Conservation (phyloP, 2,329 filamentous ascomycete genomes). For the Fusarium kyushuense region DNA sequence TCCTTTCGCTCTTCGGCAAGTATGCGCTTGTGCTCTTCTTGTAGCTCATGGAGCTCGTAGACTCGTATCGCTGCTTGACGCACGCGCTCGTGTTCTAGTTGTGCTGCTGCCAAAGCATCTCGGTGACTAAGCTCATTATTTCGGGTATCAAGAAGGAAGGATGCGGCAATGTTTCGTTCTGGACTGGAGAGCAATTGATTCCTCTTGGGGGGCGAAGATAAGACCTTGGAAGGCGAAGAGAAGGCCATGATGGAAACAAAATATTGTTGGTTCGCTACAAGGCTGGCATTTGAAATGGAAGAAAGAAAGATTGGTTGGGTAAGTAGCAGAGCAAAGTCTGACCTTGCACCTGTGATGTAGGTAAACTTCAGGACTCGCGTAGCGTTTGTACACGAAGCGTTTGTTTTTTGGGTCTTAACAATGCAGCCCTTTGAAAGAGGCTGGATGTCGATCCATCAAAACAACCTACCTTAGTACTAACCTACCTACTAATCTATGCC, state of each 20-base stretch:
- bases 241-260: slow-evolving; percentile 55
- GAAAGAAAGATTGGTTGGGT: not conserved
- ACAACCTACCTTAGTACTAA: no score
- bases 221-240: slow-evolving; percentile 54
- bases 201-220: slow-evolving; percentile 57
- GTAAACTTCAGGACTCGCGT: slow-evolving; percentile 12
- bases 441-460: slow-evolving; percentile 40
- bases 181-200: slow-evolving; percentile 58
- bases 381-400: slow-evolving; percentile 22
- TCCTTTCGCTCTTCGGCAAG: slow-evolving; percentile 60
- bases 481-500: no score
- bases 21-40: slow-evolving; percentile 59
- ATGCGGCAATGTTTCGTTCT: slow-evolving; percentile 63
- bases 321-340: not conserved
- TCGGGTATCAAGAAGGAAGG: slow-evolving; percentile 71
- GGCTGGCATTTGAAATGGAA: slow-evolving; percentile 34
- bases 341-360: not conserved
- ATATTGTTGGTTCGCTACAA: slow-evolving; percentile 37
- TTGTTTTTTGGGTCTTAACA: slow-evolving; percentile 36
- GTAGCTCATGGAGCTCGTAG: slow-evolving; percentile 61
- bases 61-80: slow-evolving; percentile 63
- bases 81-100: slow-evolving; percentile 74
- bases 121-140: slow-evolving; percentile 73
- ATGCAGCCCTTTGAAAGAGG: slow-evolving; percentile 40
- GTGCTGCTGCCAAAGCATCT: slow-evolving; percentile 74